Conservation (phyloP, 257 asterid genomes). For the Linaria vulgaris region DNA sequence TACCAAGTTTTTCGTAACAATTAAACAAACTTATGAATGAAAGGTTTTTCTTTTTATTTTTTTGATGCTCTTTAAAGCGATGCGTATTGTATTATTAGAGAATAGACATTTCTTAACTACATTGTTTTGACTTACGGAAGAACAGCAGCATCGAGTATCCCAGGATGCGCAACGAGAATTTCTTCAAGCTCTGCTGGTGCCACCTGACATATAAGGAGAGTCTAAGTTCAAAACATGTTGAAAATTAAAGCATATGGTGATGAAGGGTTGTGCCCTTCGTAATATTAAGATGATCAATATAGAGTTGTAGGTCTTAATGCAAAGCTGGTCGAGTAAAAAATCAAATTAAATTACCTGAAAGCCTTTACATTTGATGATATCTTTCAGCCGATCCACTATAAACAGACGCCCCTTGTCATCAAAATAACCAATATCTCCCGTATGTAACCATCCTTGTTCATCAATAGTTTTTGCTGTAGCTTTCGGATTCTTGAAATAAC, state of each 20-base stretch:
- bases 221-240: too few species aligned
- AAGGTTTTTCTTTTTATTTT: background rate
- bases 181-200: constrained; percentile 56
- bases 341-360: constrained; percentile 37
- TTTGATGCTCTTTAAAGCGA: too few species aligned
- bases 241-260: too few species aligned
- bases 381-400: constrained; percentile 43
- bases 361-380: constrained; percentile 49
- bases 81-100: too few species aligned
- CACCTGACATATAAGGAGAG: constrained; percentile 26
- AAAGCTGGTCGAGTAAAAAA: too few species aligned
- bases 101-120: too few species aligned
- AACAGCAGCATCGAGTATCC: constrained; percentile 41
- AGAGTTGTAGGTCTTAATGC: too few species aligned
- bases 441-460: constrained; percentile 40
- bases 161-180: constrained; percentile 43
- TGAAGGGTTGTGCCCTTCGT: too few species aligned
- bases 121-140: constrained; percentile 39
- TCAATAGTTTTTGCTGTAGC: constrained; percentile 39
- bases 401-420: constrained; percentile 41
- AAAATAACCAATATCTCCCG: constrained; percentile 49
- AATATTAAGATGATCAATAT: too few species aligned
- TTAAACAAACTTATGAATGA: background rate
- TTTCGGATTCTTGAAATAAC: constrained; percentile 35
- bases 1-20: background rate